A percentile compares a stretch with the other conserved stretches of the same genome.
These are phyloP conservation scores for Pythium dissotocum DNA, from an alignment of 352 stramenopile species.

Conservation along the genomic window DNA sequence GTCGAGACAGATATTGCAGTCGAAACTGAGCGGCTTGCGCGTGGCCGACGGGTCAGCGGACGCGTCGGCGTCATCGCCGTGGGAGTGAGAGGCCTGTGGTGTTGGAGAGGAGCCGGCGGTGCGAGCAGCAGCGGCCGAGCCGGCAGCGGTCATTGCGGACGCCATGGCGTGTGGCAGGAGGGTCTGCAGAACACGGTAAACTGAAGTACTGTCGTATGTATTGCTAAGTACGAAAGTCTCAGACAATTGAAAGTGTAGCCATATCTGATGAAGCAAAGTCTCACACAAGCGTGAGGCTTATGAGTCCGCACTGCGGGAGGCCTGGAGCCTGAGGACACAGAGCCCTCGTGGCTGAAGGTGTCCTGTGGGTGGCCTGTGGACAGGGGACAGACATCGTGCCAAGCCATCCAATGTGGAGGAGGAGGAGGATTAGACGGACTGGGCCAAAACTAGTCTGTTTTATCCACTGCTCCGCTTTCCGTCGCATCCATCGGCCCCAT, in stretches of 20 bases:
- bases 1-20: constrained; percentile 92
- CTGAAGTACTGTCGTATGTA: too few species aligned
- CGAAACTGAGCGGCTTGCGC: constrained; percentile 44
- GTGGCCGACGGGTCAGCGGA: constrained; percentile 10
- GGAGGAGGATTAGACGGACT: neutral
- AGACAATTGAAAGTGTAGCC: neutral
- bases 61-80: constrained; percentile 12
- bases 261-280: neutral
- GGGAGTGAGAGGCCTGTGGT: neutral
- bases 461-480: neutral
- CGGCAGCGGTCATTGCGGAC: constrained; percentile 3
- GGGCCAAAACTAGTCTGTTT: neutral
- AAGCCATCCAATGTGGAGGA: neutral
- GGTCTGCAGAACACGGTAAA: neutral
- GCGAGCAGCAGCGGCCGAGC: constrained; percentile 14
- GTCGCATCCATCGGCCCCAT: neutral
- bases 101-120: neutral
- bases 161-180: neutral
- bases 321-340: too few species aligned
- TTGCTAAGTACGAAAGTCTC: neutral
- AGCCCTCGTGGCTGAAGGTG: neutral
- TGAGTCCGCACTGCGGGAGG: too few species aligned
- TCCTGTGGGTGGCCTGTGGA: neutral
- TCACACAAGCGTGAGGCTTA: too few species aligned
- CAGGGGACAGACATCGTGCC: neutral